Conservation (phyloP, 169 alveolate species). For the Cryptosporidium parvum region DNA sequence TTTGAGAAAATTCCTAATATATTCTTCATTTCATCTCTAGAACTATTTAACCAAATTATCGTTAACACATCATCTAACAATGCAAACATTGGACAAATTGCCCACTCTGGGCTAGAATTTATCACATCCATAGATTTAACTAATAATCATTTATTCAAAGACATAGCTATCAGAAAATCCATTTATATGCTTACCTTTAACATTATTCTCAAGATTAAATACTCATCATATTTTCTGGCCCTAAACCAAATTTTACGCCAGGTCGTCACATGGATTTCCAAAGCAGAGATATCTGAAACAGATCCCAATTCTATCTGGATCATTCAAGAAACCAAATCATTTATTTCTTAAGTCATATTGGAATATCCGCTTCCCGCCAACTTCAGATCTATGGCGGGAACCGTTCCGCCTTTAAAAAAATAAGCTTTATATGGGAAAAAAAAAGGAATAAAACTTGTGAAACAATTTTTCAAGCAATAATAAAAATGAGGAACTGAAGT, state of each 20-base stretch:
- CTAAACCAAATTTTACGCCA: background rate
- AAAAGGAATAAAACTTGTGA: no score
- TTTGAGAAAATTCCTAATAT: conserved; percentile 47
- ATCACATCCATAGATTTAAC: background rate
- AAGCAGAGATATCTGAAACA: background rate
- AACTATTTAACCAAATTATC: conserved; percentile 57
- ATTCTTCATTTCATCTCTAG: conserved; percentile 35
- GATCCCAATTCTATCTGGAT: conserved; percentile 10
- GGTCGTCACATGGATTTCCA: conserved; percentile 17
- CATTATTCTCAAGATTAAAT: conserved; percentile 16
- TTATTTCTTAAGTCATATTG: background rate
- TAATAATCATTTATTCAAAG: conserved; percentile 9
- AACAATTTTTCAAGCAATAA: no score
- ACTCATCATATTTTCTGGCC: background rate
- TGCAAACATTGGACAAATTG: conserved; percentile 9
- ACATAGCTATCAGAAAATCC: conserved; percentile 19
- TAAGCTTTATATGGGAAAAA: background rate
- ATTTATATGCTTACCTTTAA: conserved; percentile 23
- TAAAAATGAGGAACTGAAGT: background rate
- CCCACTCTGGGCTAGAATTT: conserved; percentile 23
- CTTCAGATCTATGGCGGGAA: conserved; percentile 3
- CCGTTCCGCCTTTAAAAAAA: background rate
- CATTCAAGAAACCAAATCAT: background rate
- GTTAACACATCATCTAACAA: conserved; percentile 9
- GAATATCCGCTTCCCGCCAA: background rate